phyloP scores from a whole-genome alignment of 2,329 filamentous ascomycete species.

The Phialophora macrospora region DNA sequence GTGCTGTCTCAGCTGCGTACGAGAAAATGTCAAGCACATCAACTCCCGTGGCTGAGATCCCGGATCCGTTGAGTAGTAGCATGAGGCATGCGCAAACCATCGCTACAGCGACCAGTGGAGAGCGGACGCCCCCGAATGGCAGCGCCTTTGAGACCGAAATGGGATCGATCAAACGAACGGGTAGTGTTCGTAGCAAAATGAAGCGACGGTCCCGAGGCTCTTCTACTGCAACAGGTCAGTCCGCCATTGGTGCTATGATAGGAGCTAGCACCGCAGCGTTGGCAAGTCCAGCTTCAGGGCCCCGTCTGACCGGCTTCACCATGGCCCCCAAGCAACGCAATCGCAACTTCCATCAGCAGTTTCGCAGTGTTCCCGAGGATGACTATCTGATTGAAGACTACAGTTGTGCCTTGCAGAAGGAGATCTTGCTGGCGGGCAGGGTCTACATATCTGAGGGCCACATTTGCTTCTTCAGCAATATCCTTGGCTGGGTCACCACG shows the following conservation, averaged over 20 bases:
- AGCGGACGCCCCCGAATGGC: conserved; percentile 66
- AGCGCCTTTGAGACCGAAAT: conserved; percentile 69
- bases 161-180: conserved; percentile 62
- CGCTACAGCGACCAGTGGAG: conserved; percentile 54
- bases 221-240: conserved; percentile 68
- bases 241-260: conserved; percentile 73
- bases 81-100: conserved; percentile 39
- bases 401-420: conserved; percentile 91
- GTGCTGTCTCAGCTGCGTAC: conserved; percentile 67
- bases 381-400: conserved; percentile 99
- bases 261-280: conserved; percentile 71
- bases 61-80: conserved; percentile 44
- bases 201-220: conserved; percentile 79
- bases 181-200: conserved; percentile 70
- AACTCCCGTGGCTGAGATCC: conserved; percentile 44
- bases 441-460: conserved; percentile 97
- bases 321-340: conserved; percentile 96
- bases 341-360: conserved; percentile 88
- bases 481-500: conserved; percentile 96
- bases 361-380: conserved; percentile 96
- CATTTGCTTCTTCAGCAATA: conserved; percentile 98
- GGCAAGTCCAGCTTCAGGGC: conserved; percentile 66
- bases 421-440: conserved; percentile 91
- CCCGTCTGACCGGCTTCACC: conserved; percentile 90
- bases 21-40: conserved; percentile 52